phyloP scores from a whole-genome alignment of 805 yeast species.

The Schwanniomyces vanrijiae region DNA sequence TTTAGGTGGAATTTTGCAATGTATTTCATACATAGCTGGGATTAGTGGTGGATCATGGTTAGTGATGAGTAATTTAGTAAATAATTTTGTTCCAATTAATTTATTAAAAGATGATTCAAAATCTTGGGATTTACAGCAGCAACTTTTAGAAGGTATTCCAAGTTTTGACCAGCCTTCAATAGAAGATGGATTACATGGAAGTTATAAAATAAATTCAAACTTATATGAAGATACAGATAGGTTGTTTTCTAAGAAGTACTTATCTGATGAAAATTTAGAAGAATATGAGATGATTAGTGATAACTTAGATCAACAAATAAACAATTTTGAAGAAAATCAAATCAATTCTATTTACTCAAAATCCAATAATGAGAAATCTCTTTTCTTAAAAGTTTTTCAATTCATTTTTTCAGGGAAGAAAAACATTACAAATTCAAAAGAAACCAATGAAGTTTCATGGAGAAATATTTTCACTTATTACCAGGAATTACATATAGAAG shows the following conservation, averaged over 20 bases:
- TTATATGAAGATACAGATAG: not conserved
- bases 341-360: not conserved
- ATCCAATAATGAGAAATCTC: not conserved
- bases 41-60: conserved; percentile 77
- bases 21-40: conserved; percentile 58
- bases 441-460: conserved; percentile 1
- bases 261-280: not conserved
- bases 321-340: not conserved
- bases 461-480: conserved; percentile 45
- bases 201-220: not conserved
- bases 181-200: not conserved
- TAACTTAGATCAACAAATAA: not conserved
- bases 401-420: not conserved
- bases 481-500: conserved; percentile 52
- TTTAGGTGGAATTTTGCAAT: conserved; percentile 55
- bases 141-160: conserved; percentile 58
- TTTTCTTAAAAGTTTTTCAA: conserved; percentile 4
- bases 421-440: not conserved
- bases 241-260: not conserved
- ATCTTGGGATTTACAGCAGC: conserved; percentile 45
- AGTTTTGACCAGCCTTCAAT: conserved; percentile 40
- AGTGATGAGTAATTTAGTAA: conserved; percentile 44
- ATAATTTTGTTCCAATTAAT: conserved; percentile 27
- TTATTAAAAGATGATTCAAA: conserved; percentile 19
- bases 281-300: not conserved